phyloP scores from a whole-genome alignment of 305 asterid genomes.

The Fraxinus velutina region DNA sequence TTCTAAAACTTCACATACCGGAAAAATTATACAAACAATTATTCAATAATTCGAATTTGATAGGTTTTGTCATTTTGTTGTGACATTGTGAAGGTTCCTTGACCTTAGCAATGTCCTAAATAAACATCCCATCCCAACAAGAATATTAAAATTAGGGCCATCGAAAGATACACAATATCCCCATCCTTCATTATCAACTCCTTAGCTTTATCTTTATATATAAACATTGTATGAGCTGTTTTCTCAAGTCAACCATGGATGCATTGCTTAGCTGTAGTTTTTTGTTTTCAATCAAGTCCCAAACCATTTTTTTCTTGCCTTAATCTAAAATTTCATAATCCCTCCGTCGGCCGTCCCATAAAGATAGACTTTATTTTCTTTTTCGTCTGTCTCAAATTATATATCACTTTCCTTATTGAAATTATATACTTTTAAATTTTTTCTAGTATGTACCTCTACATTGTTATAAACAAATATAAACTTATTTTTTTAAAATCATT shows the following conservation, averaged over 20 bases:
- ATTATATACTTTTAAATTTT: too few species aligned
- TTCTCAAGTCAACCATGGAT: slow-evolving; percentile 38
- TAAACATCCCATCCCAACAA: slow-evolving; percentile 22
- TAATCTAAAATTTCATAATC: too few species aligned
- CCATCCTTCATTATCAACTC: slow-evolving; percentile 32
- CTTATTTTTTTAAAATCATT: too few species aligned
- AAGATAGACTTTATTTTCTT: too few species aligned
- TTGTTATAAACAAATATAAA: too few species aligned
- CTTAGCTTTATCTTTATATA: slow-evolving; percentile 31
- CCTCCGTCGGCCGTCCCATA: too few species aligned
- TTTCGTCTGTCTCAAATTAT: too few species aligned
- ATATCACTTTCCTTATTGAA: too few species aligned
- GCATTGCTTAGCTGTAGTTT: slow-evolving; percentile 34
- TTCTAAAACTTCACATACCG: background rate
- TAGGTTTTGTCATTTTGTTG: slow-evolving; percentile 5
- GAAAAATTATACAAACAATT: background rate
- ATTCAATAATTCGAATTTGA: background rate
- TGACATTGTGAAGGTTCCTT: slow-evolving; percentile 30
- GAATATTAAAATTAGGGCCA: slow-evolving; percentile 32
- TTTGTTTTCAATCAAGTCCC: slow-evolving; percentile 19
- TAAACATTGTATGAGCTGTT: slow-evolving; percentile 32
- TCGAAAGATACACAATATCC: slow-evolving; percentile 34
- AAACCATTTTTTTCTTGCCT: background rate
- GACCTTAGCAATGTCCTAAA: slow-evolving; percentile 25
- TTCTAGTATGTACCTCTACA: too few species aligned